Evolutionary conservation across 345 rosid species (phyloP).

Genomic region (Hibiscus tridactylites): DNA sequence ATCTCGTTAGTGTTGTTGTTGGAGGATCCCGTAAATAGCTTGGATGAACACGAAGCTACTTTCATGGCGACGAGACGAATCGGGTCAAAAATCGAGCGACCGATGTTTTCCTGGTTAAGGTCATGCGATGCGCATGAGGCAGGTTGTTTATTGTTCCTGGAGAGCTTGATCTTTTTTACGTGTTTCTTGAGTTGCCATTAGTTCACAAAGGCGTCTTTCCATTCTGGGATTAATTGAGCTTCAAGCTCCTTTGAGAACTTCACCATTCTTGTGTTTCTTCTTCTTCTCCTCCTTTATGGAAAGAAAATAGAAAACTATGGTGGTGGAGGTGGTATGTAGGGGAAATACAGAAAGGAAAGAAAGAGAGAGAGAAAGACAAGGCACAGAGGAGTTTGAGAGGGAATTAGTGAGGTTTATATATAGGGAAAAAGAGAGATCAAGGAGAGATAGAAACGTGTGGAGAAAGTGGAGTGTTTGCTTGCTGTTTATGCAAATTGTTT

Average conservation of each 20-base stretch:
- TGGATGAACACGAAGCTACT: conserved; percentile 12
- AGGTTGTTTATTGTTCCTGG: conserved; percentile 29
- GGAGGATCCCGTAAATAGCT: conserved; percentile 9
- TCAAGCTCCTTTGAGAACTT: conserved; percentile 95
- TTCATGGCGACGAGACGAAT: conserved; percentile 34
- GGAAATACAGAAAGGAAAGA: conserved; percentile 2
- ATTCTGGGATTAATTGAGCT: conserved; percentile 95
- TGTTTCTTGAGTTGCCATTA: conserved; percentile 88
- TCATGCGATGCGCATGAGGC: conserved; percentile 22
- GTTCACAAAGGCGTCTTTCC: conserved; percentile 94
- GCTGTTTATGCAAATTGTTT: conserved; percentile 2
- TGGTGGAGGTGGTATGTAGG: neutral
- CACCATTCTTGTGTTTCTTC: conserved; percentile 54
- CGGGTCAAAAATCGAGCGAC: conserved; percentile 53
- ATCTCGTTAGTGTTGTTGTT: conserved; percentile 29
- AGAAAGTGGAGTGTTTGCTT: conserved; percentile 23
- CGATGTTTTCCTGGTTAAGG: conserved; percentile 21
- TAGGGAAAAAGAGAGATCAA: conserved; percentile 4
- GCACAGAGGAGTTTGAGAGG: conserved; percentile 24
- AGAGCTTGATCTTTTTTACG: conserved; percentile 63
- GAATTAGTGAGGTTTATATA: conserved; percentile 32
- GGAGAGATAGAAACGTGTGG: conserved; percentile 28
- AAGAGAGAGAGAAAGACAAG: neutral
- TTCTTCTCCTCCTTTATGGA: neutral
- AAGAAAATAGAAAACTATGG: neutral